Evolutionary conservation across 2,329 filamentous ascomycete species (phyloP), one percentile per base, ranked within the genome.

Genomic region (Proliferodiscus dingleyae): DNA sequence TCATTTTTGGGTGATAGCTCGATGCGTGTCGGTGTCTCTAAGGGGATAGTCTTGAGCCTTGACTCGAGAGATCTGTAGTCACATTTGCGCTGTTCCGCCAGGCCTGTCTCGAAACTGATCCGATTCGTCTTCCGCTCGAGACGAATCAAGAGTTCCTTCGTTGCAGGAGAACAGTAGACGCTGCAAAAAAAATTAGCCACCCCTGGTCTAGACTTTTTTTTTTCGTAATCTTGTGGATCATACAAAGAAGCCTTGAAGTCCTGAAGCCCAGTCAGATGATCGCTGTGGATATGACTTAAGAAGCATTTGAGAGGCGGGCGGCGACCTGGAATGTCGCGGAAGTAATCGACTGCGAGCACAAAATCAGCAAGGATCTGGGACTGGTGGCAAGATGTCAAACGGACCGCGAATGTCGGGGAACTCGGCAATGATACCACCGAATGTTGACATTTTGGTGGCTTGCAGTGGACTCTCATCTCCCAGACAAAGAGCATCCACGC

Each of bases 231-330:
- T 13, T 9, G 8, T 19, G 45, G 24, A 26, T 11, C 69, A 33
- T 64, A 80, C 75, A 95, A 95, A 0, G 88, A 86, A 22, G 86
- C 80, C 37, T 81, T 78, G 43, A 90, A 74, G 10, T 74, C 78
- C 56, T 95, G 89, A 1, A 96, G 74, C 0, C 91, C 90, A 28
- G 77, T 75, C 1, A 96, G 75, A 66, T 96, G 91, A 58, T 96
- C 90, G 53, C 85, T 94, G 62, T 96, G 91, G 2, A 94, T 81
- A 75, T 97, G 91, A 65, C 87, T 94, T 21, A 97, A 73, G 61
- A 97, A 95, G 64, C 85, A 93, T 13, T 87, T 89, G 45, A 93
- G 67, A 0, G 89, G 86, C 3, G 85, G 75, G 13, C 67, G 74
- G 13, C 66, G 66, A 5, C 70, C 70, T 3, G 71, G 67, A 37